Conservation (phyloP, 2,329 filamentous ascomycete genomes). For the Reticulascus tulasneorum region DNA sequence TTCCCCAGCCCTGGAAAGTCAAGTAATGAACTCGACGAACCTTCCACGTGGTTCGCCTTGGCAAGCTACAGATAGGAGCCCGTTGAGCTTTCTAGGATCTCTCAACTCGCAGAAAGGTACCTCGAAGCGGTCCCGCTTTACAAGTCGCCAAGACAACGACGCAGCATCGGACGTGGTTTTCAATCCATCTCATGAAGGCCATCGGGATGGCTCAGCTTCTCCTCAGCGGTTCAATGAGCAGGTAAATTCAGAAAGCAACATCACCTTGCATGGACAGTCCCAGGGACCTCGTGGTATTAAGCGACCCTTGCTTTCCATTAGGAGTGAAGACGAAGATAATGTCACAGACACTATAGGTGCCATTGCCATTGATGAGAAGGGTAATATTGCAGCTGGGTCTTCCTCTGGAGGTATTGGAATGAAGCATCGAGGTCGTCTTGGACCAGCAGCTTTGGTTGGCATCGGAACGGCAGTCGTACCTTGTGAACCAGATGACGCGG, state of each 20-base stretch:
- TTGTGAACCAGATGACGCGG: constrained; percentile 63
- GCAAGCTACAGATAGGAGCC: constrained; percentile 18
- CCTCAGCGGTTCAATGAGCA: constrained; percentile 10
- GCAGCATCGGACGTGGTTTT: not conserved
- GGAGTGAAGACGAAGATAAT: constrained; percentile 47
- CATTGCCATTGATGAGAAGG: constrained; percentile 82
- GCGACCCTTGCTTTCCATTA: constrained; percentile 23
- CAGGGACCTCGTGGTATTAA: constrained; percentile 28
- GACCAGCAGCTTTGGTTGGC: constrained; percentile 88
- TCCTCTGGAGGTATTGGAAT: constrained; percentile 98
- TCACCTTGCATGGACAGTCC: constrained; percentile 7
- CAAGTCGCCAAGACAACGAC: not conserved
- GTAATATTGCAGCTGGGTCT: constrained; percentile 88
- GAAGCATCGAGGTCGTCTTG: constrained; percentile 90
- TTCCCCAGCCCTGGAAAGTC: constrained; percentile 15
- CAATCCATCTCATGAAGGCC: constrained; percentile 6
- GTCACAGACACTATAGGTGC: constrained; percentile 94
- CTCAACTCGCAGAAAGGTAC: constrained; percentile 2
- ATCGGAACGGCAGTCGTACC: constrained; percentile 90
- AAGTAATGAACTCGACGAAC: not conserved
- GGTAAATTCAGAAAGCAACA: too few species aligned
- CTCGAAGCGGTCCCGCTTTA: not conserved
- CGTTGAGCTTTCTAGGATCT: constrained; percentile 21
- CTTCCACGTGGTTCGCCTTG: constrained; percentile 9
- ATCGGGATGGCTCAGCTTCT: constrained; percentile 13